A percentile compares a stretch with the other conserved stretches of the same genome.
Conservation (phyloP, 1,284 basidiomycete species). For the Ustilago lituana region DNA sequence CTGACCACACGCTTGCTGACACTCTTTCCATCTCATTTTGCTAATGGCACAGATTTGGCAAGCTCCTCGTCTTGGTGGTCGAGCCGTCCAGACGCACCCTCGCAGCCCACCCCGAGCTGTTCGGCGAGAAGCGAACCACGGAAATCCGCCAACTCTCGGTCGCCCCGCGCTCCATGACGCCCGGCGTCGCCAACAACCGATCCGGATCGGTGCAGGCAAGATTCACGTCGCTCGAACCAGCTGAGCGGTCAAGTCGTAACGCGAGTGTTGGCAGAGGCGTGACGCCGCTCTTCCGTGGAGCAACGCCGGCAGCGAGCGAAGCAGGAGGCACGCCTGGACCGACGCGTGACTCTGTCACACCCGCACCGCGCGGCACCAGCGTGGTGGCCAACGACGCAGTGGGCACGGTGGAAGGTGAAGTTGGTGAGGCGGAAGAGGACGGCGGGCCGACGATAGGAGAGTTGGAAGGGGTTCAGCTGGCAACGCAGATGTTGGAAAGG, state of each 20-base stretch:
- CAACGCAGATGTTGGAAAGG: conserved; percentile 51
- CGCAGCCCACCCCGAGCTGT: conserved; percentile 45
- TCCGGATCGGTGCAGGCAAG: conserved; percentile 27
- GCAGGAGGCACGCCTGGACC: conserved; percentile 27
- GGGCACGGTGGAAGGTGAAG: conserved; percentile 9
- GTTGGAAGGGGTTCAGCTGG: conserved; percentile 45
- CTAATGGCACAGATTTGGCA: conserved; percentile 48
- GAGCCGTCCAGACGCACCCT: conserved; percentile 51
- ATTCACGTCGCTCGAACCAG: conserved; percentile 42
- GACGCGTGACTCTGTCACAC: conserved; percentile 6
- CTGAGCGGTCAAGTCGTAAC: conserved; percentile 33
- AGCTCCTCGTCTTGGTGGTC: conserved; percentile 56
- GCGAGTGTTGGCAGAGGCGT: conserved; percentile 23
- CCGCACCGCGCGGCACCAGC: conserved; percentile 15
- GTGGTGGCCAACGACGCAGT: conserved; percentile 3
- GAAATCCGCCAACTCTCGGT: conserved; percentile 53
- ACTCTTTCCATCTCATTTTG: not conserved
- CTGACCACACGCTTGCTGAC: conserved; percentile 1
- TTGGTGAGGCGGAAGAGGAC: conserved; percentile 10
- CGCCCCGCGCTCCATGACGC: conserved; percentile 31
- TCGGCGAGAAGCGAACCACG: conserved; percentile 31
- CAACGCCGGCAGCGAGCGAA: conserved; percentile 34
- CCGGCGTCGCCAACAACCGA: conserved; percentile 20
- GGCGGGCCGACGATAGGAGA: conserved; percentile 28
- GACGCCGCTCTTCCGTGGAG: conserved; percentile 48